A percentile compares a stretch with the other conserved stretches of the same genome.
phyloP scores from a whole-genome alignment of 228 moss, liverwort and hornwort species.

The Sphagnum magellanicum region DNA sequence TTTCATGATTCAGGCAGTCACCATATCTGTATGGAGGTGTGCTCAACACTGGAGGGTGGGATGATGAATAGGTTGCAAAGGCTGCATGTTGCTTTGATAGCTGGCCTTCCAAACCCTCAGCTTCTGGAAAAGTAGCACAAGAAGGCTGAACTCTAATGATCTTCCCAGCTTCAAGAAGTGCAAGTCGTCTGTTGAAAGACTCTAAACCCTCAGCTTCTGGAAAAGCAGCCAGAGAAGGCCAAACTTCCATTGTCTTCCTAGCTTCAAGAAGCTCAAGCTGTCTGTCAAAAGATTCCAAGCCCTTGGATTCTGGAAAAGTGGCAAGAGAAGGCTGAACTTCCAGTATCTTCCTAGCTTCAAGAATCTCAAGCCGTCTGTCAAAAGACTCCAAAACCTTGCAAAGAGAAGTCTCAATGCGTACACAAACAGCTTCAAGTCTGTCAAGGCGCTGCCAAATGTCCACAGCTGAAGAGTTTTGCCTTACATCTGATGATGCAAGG shows the following conservation, averaged over 20 bases:
- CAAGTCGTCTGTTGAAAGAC: too few relatives aligned
- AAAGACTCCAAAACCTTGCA: slow-evolving; percentile 54
- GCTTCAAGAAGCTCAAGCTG: slow-evolving; percentile 52
- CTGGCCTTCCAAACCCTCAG: too few relatives aligned
- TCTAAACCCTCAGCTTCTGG: not conserved
- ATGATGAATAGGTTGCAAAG: too few relatives aligned
- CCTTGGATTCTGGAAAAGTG: too few relatives aligned
- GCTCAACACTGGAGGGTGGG: not conserved
- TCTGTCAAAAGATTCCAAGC: slow-evolving; percentile 63
- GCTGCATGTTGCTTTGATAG: not conserved
- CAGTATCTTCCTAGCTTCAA: slow-evolving; percentile 21
- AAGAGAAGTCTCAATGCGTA: slow-evolving; percentile 67
- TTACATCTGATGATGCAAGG: not conserved
- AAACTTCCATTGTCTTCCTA: not conserved
- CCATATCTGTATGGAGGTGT: not conserved
- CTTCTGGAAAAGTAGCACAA: too few relatives aligned
- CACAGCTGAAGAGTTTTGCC: slow-evolving; percentile 23
- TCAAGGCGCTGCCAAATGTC: slow-evolving; percentile 58
- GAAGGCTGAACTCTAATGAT: not conserved
- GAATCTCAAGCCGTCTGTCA: slow-evolving; percentile 52
- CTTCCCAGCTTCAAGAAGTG: not conserved
- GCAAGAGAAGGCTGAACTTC: not conserved
- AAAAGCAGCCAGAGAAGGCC: not conserved
- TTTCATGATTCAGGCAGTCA: not conserved
- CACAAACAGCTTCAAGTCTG: slow-evolving; percentile 62